Base-by-base conservation (phyloP, 495 filamentous ascomycete species). In the Staphylotrichum longicolle region DNA sequence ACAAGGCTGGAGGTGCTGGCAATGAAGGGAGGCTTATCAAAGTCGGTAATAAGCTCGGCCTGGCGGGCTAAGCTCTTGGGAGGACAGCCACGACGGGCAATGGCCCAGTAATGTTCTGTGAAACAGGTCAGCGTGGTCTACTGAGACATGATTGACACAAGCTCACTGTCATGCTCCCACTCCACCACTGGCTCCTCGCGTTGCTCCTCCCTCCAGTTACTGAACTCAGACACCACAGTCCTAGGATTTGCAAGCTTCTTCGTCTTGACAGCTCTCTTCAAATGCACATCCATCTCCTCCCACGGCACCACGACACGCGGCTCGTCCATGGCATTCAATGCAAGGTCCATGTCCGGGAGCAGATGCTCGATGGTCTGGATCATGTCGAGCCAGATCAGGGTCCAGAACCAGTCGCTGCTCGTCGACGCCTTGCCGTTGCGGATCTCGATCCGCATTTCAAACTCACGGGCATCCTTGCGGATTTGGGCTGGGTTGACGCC, bases 331-430 rank as follows among this genome's bases (percentile, higher is more conserved):
- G 79, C 75, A 66, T 90, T 90, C 66, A 89, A 77, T 4, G 86
- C 81, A 50, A 90, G 77, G 63, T 88, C 86, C 83, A 91, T 85
- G 68, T 91, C 86, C 15, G 88, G 88, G 33, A 90, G 68, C 60
- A 85, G 68, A 60, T 84, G 75, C 40, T 82, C 78, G 54, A 91
- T 79, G 0, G 78, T 80, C 47, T 80, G 63, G 37, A 89, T 79
- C 67, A 89, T 75, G 30, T 78, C 69, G 48, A 82, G 60, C 76
- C 87, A 82, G 20, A 86, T 86, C 65, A 85, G 72, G 0, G 85
- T 83, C 74, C 88, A 84, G 77, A 87, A 89, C 71, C 80, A 84
- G 35, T 77, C 74, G 63, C 82, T 84, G 46, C 72, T 71, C 6
- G 79, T 73, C 14, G 76, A 83, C 4, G 82, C 82, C 61, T 85